Conservation (phyloP, 2,329 filamentous ascomycete genomes). For the Botryotinia narcissicola region DNA sequence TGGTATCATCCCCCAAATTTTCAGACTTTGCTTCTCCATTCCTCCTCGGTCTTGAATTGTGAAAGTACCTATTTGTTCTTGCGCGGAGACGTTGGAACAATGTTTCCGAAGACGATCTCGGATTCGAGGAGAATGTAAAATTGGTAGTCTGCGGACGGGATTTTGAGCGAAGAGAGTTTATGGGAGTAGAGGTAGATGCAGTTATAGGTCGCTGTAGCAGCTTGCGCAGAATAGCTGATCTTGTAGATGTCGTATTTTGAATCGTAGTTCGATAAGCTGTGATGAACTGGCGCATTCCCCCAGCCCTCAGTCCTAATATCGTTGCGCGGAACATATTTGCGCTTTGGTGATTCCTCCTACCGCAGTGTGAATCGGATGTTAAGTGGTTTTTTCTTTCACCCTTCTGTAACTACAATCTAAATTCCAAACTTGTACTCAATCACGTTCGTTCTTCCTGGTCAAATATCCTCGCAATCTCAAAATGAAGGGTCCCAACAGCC, state of each 20-base stretch:
- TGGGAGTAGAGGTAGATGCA: not conserved
- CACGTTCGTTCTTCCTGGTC: not conserved
- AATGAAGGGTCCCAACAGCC: not conserved
- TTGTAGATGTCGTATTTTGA: not conserved
- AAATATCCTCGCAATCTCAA: not conserved
- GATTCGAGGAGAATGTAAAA: slow-evolving; percentile 16
- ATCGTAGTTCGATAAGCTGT: not conserved
- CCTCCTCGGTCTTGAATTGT: slow-evolving; percentile 26
- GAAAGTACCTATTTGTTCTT: slow-evolving; percentile 29
- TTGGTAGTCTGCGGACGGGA: slow-evolving; percentile 1
- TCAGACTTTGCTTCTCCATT: slow-evolving; percentile 23
- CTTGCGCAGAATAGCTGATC: not conserved
- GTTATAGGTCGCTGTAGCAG: slow-evolving; percentile 1
- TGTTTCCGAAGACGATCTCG: slow-evolving; percentile 14
- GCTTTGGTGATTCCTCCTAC: not conserved
- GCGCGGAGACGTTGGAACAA: slow-evolving; percentile 29
- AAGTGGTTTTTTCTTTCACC: not conserved
- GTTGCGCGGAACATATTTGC: slow-evolving; percentile 13
- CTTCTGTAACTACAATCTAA: not conserved
- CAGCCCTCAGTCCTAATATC: not conserved
- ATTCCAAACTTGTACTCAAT: not conserved
- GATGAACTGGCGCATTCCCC: slow-evolving; percentile 1
- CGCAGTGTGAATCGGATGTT: not conserved
- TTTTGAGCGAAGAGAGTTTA: not conserved
- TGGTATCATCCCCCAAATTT: slow-evolving; percentile 27